Evolutionary conservation across 2,329 filamentous ascomycete genomes (phyloP).

Genomic region (Hansfordia pulvinata): DNA sequence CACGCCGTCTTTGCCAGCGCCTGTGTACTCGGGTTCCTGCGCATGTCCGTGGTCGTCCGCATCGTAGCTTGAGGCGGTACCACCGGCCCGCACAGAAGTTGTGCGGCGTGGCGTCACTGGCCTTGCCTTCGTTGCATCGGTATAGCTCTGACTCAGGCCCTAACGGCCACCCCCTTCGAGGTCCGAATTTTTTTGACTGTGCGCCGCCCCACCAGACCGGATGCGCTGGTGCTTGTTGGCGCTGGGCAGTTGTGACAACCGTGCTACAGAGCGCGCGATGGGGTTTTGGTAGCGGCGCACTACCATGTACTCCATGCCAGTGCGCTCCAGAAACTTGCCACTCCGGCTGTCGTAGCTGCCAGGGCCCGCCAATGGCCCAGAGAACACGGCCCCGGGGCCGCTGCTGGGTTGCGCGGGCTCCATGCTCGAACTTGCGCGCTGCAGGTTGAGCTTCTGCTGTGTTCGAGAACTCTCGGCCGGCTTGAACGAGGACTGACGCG

Average conservation of each 20-base stretch:
- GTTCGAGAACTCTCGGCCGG: conserved; percentile 49
- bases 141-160: conserved; percentile 25
- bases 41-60: conserved; percentile 29
- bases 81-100: conserved; percentile 11
- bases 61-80: conserved; percentile 28
- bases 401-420: conserved; percentile 41
- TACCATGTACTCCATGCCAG: conserved; percentile 61
- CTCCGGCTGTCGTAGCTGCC: conserved; percentile 51
- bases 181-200: conserved; percentile 13
- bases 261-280: conserved; percentile 45
- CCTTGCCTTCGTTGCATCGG: conserved; percentile 15
- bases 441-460: conserved; percentile 63
- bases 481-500: conserved; percentile 23
- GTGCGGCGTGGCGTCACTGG: conserved; percentile 14
- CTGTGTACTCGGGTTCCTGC: conserved; percentile 31
- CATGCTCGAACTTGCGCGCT: conserved; percentile 59
- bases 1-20: conserved; percentile 35
- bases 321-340: conserved; percentile 51
- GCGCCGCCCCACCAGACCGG: conserved; percentile 17
- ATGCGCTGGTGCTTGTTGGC: conserved; percentile 36
- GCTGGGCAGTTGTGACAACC: conserved; percentile 38
- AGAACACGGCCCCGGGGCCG: conserved; percentile 24
- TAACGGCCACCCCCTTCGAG: conserved; percentile 13
- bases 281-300: conserved; percentile 61
- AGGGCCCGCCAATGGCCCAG: conserved; percentile 34